A percentile compares a stretch with the other conserved stretches of the same genome.
phyloP scores from a whole-genome alignment of 2,329 filamentous ascomycete species.

The Fusarium gaditjirri region DNA sequence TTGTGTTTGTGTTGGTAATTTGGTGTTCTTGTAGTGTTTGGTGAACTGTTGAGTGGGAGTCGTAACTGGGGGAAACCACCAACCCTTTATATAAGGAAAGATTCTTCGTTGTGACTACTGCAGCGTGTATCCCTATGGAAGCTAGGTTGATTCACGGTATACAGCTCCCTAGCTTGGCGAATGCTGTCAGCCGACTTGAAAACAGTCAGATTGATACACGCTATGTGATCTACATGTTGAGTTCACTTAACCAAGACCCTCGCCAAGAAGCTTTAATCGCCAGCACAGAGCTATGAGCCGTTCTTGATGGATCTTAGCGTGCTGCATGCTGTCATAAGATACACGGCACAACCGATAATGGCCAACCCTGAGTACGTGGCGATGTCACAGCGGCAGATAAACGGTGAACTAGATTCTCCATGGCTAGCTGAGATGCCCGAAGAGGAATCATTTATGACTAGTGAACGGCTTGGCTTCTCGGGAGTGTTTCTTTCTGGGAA shows the following conservation, averaged over 20 bases:
- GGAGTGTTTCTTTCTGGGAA: background rate
- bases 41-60: background rate
- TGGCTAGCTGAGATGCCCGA: rapidly evolving
- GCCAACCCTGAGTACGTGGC: rapidly evolving
- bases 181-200: rapidly evolving
- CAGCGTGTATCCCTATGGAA: rapidly evolving
- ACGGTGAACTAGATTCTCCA: rapidly evolving
- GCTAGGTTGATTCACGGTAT: rapidly evolving
- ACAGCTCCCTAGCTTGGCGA: background rate
- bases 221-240: no score
- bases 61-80: rapidly evolving
- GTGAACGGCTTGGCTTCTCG: background rate
- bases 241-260: rapidly evolving
- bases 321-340: rapidly evolving
- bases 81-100: background rate
- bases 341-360: background rate
- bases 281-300: rapidly evolving
- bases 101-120: rapidly evolving
- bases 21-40: background rate
- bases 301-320: rapidly evolving
- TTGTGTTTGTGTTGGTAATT: background rate
- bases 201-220: rapidly evolving
- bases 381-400: background rate
- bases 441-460: rapidly evolving
- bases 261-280: background rate